Base-by-base conservation (phyloP, 345 rosid genomes). In the Anastatica hierochuntica region DNA sequence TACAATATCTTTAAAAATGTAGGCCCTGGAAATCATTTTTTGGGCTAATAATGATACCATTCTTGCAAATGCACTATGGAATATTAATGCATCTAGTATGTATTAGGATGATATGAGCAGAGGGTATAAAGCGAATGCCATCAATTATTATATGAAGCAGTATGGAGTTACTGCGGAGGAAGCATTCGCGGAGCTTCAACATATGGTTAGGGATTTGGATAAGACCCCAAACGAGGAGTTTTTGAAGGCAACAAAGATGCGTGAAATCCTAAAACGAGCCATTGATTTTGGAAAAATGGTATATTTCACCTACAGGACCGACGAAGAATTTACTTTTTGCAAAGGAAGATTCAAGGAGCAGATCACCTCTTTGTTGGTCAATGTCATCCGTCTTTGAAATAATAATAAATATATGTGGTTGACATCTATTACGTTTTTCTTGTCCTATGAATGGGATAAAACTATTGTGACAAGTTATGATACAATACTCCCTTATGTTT, bases 101-200 rank as follows among this genome's bases (percentile, higher is more conserved):
- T n/a, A n/a, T n/a, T n/a, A 40, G 60, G 76, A 72, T 72, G 63
- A 67, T 70, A 47, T 38, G 46, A 41, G 63, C 2, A 45, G 53
- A 58, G 53, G 63, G 43, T 45, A 34, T 58, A 29, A 2, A 8
- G 1, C 24, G n/a, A 43, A 20, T 17, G 53, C 52, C n/a, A 12
- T 58, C 44, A 58, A 34, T n/a, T n/a, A n/a, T n/a, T n/a, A n/a
- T n/a, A n/a, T n/a, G n/a, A n/a, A n/a, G n/a, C n/a, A n/a, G n/a
- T 21, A 58, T 40, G 17, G 42, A 20, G 43, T 34, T 1, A 43
- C 43, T 4, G 8, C 34, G 11, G 44, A 45, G 16, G 43, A 44
- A 43, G 24, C 50, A 1, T n/a, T 30, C 4, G 14, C 8, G 10
- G 31, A 14, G 24, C 24, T 58, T 44, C 6, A 14, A 2, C 21